Conservation (phyloP, 2,329 filamentous ascomycete species). For the Anthostomella pinea region DNA sequence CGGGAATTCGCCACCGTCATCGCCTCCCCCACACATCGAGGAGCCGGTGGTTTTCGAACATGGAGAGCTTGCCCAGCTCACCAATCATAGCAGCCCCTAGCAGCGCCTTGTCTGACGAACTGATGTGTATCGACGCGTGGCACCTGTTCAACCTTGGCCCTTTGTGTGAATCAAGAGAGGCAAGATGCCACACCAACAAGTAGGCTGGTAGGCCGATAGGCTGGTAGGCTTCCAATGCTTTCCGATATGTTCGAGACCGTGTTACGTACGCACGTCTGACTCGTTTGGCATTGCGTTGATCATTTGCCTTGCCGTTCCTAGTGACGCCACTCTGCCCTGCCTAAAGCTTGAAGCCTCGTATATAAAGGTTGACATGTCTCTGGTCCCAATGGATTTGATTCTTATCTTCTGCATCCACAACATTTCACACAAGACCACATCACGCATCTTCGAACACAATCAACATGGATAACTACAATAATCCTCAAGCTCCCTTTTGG, state of each 20-base stretch:
- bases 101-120: not conserved
- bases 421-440: no score
- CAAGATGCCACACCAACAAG: not conserved
- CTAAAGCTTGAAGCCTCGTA: no score
- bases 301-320: not conserved
- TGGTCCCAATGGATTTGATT: no score
- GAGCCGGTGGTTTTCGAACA: not conserved
- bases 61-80: not conserved
- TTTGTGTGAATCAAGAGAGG: not conserved
- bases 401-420: no score
- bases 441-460: no score
- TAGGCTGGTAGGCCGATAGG: not conserved
- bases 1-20: not conserved
- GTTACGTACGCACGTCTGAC: slow-evolving; percentile 4
- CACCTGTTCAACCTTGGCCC: not conserved
- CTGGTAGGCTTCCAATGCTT: slow-evolving; percentile 1
- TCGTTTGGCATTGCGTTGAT: not conserved
- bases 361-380: no score
- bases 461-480: slow-evolving; percentile 18
- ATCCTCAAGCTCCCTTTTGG: slow-evolving; percentile 23
- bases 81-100: no score
- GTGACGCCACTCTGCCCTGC: not conserved
- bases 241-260: slow-evolving; percentile 1
- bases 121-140: not conserved
- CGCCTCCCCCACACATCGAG: not conserved